These are phyloP conservation scores for Picea mariana DNA, from an alignment of 83 land plant species.

Conservation along the genomic window DNA sequence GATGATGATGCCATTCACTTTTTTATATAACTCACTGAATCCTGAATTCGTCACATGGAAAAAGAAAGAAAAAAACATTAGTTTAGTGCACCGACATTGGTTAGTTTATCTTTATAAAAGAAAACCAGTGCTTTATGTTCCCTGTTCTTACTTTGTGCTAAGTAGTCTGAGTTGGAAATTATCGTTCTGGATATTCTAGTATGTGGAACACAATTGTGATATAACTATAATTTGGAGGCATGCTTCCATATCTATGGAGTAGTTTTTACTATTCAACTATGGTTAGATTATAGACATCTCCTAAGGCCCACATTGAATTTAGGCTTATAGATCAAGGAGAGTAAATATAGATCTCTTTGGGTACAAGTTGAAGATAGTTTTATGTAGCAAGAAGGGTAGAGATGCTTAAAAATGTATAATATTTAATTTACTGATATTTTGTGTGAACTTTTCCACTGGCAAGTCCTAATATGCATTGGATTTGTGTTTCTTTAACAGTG, in stretches of 20 bases:
- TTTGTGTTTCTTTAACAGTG: constrained; percentile 21
- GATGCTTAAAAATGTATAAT: not conserved
- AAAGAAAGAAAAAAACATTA: too few relatives aligned
- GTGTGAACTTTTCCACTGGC: not conserved
- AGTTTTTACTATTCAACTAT: not conserved
- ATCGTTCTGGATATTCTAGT: not conserved
- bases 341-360: too few relatives aligned
- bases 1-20: too few relatives aligned
- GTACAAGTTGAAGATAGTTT: too few relatives aligned
- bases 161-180: too few relatives aligned
- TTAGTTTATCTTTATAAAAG: too few relatives aligned
- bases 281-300: not conserved
- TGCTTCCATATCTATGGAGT: not conserved
- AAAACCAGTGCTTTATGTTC: too few relatives aligned
- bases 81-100: too few relatives aligned
- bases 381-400: too few relatives aligned
- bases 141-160: too few relatives aligned
- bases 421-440: not conserved
- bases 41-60: too few relatives aligned
- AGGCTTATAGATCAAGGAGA: not conserved
- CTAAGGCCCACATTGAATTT: not conserved
- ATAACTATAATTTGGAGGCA: not conserved
- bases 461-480: not conserved
- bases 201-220: not conserved
- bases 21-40: too few relatives aligned